These are phyloP conservation scores for Neurospora cerealis DNA, from an alignment of 495 filamentous ascomycete species.

Conservation along the genomic window DNA sequence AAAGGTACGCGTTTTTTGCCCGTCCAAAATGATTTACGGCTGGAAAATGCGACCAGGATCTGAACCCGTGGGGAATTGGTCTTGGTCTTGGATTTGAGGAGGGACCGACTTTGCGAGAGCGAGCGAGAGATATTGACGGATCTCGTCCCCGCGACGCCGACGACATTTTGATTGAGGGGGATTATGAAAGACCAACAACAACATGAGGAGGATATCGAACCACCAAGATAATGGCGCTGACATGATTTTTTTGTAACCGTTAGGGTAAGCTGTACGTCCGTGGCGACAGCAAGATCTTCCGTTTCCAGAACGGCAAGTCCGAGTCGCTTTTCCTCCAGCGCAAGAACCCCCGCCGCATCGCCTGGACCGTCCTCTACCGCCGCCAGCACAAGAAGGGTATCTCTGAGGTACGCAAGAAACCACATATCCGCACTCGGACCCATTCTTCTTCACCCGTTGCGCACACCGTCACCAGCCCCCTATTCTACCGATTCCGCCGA, in stretches of 20 bases:
- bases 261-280: constrained; percentile 98
- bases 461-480: constrained; percentile 4
- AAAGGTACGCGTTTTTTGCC: constrained; percentile 60
- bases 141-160: background rate
- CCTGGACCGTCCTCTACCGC: constrained; percentile 96
- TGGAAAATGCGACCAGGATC: background rate
- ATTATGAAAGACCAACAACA: background rate
- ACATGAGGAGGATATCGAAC: background rate
- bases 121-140: background rate
- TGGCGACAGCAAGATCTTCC: constrained; percentile 99
- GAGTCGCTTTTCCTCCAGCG: constrained; percentile 99
- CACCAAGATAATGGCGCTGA: constrained; percentile 15
- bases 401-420: constrained; percentile 76
- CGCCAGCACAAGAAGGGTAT: constrained; percentile 99
- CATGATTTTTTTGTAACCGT: constrained; percentile 8
- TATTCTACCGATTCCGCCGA: background rate
- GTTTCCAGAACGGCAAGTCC: constrained; percentile 99
- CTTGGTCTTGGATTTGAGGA: background rate
- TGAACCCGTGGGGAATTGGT: background rate
- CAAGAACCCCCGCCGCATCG: constrained; percentile 99
- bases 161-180: background rate
- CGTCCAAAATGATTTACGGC: background rate
- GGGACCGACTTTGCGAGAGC: background rate
- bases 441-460: constrained; percentile 1
- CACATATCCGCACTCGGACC: background rate